Base-by-base conservation (phyloP, 768 basidiomycete species). In the Russula brevipes region DNA sequence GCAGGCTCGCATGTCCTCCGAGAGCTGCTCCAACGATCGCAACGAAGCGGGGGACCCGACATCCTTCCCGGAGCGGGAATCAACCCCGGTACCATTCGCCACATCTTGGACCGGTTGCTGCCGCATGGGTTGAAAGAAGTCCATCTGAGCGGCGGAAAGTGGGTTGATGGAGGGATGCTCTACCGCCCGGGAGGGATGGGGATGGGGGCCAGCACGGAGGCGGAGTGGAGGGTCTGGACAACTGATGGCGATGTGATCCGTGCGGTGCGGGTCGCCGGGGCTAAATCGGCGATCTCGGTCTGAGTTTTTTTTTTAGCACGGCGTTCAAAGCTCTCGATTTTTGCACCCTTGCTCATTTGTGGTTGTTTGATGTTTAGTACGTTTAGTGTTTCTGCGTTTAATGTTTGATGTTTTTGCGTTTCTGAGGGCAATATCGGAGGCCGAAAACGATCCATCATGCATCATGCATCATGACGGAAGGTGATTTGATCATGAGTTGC, bases 31-130 rank as follows among this genome's bases (percentile, higher is more conserved):
- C 66, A 45, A 57, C 53, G 67, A 42, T 39, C 60, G 45, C 61
- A 44, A 47, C 35, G 11, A 2, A 51, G 31, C 7, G 55, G 33
- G 46, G 35, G 66, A 19, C 49, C 65, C 6, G 59, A 35, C 9
- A 80, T 94, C 54, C 81, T 92, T 65, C 86, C 89, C 3, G 91
- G 91, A 4, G 87, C 88, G 11, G 90, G 91, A 1, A 83, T 93
- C 59, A 89, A 87, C 66, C 71, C 78, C 7, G 69, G 76, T 9
- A 89, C 82, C 1, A 74, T 86, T n/a, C 71, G 75, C 1, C 56
- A 66, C 11, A 51, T 93, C 39, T 75, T 89, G 54, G 68, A 78
- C 24, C 67, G 73, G 19, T 75, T 91, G 42, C 68, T 84, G 30
- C 81, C 84, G 0, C 73, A 79, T 31, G 87, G 86, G 6, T 71